Conservation (phyloP, 2,329 filamentous ascomycete genomes). For the Parastagonospora avenae region DNA sequence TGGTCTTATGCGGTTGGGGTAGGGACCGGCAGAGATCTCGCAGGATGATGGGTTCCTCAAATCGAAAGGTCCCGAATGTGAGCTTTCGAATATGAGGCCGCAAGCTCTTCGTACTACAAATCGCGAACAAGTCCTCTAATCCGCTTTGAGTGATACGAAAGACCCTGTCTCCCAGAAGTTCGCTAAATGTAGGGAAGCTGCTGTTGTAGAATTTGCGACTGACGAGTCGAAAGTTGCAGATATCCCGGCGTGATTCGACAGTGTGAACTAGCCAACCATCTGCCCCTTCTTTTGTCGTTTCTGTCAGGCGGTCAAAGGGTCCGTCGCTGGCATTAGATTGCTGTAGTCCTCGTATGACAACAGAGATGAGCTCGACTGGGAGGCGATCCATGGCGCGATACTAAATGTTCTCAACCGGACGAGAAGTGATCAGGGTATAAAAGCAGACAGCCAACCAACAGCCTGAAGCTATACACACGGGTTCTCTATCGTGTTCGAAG, state of each 20-base stretch:
- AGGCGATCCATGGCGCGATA: constrained; percentile 1
- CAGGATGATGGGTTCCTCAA: neutral
- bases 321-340: neutral
- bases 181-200: constrained; percentile 2
- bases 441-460: neutral
- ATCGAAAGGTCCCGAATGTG: constrained; percentile 5
- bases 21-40: neutral
- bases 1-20: neutral
- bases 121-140: constrained; percentile 2
- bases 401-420: neutral
- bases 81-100: constrained; percentile 2
- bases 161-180: neutral
- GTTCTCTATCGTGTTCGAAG: too few species aligned
- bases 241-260: neutral
- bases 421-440: neutral
- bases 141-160: constrained; percentile 5
- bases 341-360: neutral
- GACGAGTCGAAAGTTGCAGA: constrained; percentile 5
- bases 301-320: neutral
- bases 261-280: constrained; percentile 1
- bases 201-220: neutral
- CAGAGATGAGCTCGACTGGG: neutral
- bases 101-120: neutral
- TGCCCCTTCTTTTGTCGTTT: neutral
- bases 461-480: neutral